A percentile compares a stretch with the other conserved stretches of the same genome.
phyloP scores from a whole-genome alignment of 176 grass and related monocot species.

The Carex kokanica region DNA sequence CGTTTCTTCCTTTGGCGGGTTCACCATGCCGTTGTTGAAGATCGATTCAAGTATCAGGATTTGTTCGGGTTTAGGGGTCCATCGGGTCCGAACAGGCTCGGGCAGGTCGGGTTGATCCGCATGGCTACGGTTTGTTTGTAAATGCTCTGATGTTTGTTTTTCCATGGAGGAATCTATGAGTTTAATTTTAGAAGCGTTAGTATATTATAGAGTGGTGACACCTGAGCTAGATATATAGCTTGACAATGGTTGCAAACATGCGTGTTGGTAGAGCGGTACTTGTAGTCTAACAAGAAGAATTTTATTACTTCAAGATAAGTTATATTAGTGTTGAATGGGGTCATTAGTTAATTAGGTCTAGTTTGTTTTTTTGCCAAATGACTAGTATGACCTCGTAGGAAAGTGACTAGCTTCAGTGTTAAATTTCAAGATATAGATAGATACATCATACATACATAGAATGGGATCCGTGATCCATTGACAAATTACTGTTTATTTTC shows the following conservation, averaged over 20 bases:
- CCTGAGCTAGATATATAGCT: constrained; percentile 7
- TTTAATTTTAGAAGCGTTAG: not conserved
- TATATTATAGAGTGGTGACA: not conserved
- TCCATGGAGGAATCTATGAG: constrained; percentile 24
- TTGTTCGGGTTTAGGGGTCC: constrained; percentile 96
- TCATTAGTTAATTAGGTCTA: not conserved
- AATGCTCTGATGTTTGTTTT: constrained; percentile 21
- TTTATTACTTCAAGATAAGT: constrained; percentile 18
- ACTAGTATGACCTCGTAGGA: not conserved
- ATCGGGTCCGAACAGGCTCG: constrained; percentile 71
- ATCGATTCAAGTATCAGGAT: constrained; percentile 94
- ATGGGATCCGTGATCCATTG: constrained; percentile 7
- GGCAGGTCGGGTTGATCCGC: constrained; percentile 5
- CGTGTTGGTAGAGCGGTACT: constrained; percentile 18
- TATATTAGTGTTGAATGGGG: not conserved
- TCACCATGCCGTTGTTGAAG: constrained; percentile 98
- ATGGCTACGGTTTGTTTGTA: constrained; percentile 14
- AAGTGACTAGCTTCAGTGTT: not conserved
- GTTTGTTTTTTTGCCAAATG: not conserved
- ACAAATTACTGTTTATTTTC: not conserved
- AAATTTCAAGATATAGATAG: not conserved
- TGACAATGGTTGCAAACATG: not conserved
- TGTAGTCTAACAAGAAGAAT: constrained; percentile 27
- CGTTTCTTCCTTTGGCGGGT: constrained; percentile 92
- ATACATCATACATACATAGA: not conserved